Evolutionary conservation across 2,329 filamentous ascomycete genomes (phyloP).

Genomic region (Xylaria sp.): DNA sequence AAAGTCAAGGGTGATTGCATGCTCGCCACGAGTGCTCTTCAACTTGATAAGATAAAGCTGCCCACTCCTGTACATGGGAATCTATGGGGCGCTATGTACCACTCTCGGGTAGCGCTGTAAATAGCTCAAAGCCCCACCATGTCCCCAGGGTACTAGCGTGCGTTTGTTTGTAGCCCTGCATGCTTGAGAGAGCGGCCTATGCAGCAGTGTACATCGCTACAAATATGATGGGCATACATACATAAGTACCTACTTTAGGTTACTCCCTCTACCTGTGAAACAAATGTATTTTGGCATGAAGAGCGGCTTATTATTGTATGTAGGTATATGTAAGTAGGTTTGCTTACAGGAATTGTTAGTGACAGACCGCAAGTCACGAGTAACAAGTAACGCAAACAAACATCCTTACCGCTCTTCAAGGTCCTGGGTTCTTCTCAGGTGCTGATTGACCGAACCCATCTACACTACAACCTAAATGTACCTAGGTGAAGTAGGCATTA

Average conservation of each 20-base stretch:
- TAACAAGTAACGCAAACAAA: constrained; percentile 8
- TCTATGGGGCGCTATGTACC: constrained; percentile 8
- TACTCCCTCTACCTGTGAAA: too few relatives aligned
- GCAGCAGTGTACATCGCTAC: not conserved
- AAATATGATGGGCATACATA: too few relatives aligned
- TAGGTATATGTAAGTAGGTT: not conserved
- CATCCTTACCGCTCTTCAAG: constrained; percentile 28
- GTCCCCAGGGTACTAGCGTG: too few relatives aligned
- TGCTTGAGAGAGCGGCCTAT: not conserved
- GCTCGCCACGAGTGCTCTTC: not conserved
- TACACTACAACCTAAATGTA: not conserved
- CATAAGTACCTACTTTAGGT: too few relatives aligned
- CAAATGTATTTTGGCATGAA: too few relatives aligned
- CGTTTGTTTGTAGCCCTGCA: not conserved
- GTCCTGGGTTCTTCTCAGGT: not conserved
- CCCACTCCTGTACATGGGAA: not conserved
- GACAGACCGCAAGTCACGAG: constrained; percentile 9
- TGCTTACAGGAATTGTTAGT: not conserved
- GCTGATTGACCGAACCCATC: not conserved
- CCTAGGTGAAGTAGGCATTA: not conserved
- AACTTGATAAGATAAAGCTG: constrained; percentile 44
- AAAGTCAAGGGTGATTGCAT: not conserved
- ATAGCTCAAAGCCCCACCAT: too few relatives aligned
- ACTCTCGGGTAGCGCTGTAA: too few relatives aligned
- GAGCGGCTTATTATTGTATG: too few relatives aligned